Base-by-base conservation (phyloP, 768 basidiomycete species). In the Rhizopogon sp. region DNA sequence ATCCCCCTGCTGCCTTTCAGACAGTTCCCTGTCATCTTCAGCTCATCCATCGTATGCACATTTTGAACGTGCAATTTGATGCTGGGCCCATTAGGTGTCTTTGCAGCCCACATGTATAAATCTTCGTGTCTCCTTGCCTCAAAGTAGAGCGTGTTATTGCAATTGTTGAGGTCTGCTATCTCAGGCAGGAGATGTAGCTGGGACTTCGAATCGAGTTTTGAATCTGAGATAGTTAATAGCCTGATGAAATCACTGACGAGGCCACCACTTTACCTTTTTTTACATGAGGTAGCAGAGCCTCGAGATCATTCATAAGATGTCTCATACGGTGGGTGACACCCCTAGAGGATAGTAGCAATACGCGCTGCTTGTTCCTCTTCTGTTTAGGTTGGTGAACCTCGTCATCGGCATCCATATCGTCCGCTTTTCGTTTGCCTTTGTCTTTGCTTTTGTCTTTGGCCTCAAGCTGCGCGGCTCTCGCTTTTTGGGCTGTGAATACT, bases 11-110 rank as follows among this genome's bases (percentile, higher is more conserved):
- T 91, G 16, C 97, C 97, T 72, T 96, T 97, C 61, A 99, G 72
- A 71, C 97, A 99, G 70, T 99, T 98, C 33, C 97, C 97, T 6
- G 94, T 96, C 95, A 99, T 90, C 76, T 98, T 98, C 60, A 99
- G 79, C 71, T 99, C 97, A 73, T 98, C 97, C 97, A 98, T 98
- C 42, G 97, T 99, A 70, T 99, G 97, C 53, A 96, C 80, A 66
- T 98, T 99, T 73, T 97, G 95, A 14, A 98, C 96, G 66, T 98
- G 97, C 78, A 98, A 80, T 71, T 98, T 98, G 66, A 95, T 84
- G 65, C 90, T 95, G 13, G 97, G 97, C 9, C 97, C 97, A 65
- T 99, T 99, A 20, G 97, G 97, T 37, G 94, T 91, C 70, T 98
- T 95, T 11, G 90, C 85, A 33, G 93, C 88, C 97, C 97, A 99